These are phyloP conservation scores for Coemansia sp. DNA, from an alignment of 192 early-diverging fungal genomes.

Conservation along the genomic window DNA sequence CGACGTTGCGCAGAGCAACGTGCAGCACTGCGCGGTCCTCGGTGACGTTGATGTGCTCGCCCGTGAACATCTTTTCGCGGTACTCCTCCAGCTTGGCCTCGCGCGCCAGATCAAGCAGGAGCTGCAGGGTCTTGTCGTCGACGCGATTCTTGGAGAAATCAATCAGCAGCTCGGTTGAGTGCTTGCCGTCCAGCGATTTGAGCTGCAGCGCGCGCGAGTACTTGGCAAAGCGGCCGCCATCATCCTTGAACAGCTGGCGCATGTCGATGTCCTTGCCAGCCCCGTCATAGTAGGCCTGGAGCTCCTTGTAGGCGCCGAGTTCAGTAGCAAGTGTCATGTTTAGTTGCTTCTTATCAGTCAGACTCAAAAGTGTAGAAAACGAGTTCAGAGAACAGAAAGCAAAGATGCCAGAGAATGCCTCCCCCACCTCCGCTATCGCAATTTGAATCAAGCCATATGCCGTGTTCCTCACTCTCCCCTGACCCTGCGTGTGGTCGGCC, in stretches of 20 bases:
- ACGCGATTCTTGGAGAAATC: conserved; percentile 98
- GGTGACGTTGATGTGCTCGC: conserved; percentile 96
- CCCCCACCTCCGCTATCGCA: not conserved
- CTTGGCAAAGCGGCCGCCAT: conserved; percentile 74
- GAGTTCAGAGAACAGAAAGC: not conserved
- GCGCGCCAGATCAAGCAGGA: conserved; percentile 77
- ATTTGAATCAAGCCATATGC: not conserved
- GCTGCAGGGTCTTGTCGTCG: conserved; percentile 72
- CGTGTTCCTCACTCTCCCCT: not conserved
- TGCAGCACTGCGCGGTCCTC: conserved; percentile 96
- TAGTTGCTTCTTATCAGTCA: not conserved
- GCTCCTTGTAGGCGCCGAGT: conserved; percentile 81
- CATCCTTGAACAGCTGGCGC: conserved; percentile 75
- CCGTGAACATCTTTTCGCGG: conserved; percentile 92
- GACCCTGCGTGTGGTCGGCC: conserved; percentile 2
- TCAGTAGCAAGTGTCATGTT: conserved; percentile 73
- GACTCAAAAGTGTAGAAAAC: not conserved
- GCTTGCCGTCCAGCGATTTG: conserved; percentile 50
- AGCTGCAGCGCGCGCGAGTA: conserved; percentile 72
- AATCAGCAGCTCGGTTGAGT: conserved; percentile 67
- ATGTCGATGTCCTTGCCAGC: conserved; percentile 72
- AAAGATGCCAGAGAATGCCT: not conserved
- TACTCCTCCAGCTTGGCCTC: conserved; percentile 85
- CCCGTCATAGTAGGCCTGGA: conserved; percentile 84
- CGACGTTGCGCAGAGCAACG: conserved; percentile 87